These are phyloP conservation scores for Clavispora asparagi DNA, from an alignment of 805 yeast species.

Conservation along the genomic window DNA sequence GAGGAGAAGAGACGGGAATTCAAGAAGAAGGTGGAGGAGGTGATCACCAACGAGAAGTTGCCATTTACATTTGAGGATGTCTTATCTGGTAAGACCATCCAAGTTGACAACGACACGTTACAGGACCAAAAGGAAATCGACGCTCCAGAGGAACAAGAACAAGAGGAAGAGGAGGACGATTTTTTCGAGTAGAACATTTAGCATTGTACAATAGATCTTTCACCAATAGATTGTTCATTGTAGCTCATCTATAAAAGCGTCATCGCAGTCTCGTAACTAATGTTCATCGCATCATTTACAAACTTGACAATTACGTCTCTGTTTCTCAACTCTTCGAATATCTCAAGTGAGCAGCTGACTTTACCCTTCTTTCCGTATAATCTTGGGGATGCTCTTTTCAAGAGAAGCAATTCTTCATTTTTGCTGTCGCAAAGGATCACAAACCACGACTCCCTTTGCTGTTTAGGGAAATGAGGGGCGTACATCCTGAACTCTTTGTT, in stretches of 20 bases:
- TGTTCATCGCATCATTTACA: conserved; percentile 64
- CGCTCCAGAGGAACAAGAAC: conserved; percentile 36
- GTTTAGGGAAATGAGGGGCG: conserved; percentile 80
- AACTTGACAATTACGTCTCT: conserved; percentile 41
- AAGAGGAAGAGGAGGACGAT: conserved; percentile 20
- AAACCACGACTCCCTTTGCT: conserved; percentile 94
- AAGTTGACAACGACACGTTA: conserved; percentile 15
- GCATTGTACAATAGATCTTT: not conserved
- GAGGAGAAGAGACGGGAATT: conserved; percentile 41
- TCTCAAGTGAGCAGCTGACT: conserved; percentile 40
- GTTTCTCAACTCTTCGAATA: conserved; percentile 48
- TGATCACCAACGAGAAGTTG: conserved; percentile 48
- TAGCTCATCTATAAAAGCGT: not conserved
- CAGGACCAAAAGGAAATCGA: conserved; percentile 29
- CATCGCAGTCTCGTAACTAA: conserved; percentile 35
- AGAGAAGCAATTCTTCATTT: conserved; percentile 50
- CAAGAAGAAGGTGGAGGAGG: conserved; percentile 44
- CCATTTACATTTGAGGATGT: conserved; percentile 49
- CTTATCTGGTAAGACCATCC: conserved; percentile 32
- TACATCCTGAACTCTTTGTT: conserved; percentile 62
- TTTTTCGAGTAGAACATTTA: conserved; percentile 20
- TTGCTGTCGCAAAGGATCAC: conserved; percentile 51
- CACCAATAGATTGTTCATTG: not conserved
- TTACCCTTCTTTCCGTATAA: conserved; percentile 31
- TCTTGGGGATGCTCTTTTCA: conserved; percentile 74